Base-by-base conservation (phyloP, 1,139 yeast genomes). In the Geotrichum klebahnii region DNA sequence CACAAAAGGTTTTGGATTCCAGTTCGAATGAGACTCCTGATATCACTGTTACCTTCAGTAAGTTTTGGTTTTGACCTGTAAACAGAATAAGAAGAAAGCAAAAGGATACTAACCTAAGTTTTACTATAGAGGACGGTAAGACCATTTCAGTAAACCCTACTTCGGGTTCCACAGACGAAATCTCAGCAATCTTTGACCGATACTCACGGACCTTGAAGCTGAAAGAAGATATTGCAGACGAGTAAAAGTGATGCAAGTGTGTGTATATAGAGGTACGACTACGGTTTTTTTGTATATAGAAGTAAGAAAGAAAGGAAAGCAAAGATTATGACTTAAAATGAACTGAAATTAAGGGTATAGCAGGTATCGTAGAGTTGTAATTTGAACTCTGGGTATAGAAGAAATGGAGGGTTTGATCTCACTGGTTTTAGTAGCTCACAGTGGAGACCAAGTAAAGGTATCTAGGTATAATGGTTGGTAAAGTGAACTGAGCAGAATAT, bases 31-130 rank as follows among this genome's bases (percentile, higher is more conserved):
- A 73, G 29, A 62, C 67, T 48, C 88, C 96, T 20, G 62, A 74
- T 31, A 79, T 90, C 34, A 76, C 81, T 56, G 95, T 90, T 16
- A 80, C 83, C 1, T 90, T 79, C 71, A 86, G 73, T 69, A 62
- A 44, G 52, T 47, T 14, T 33, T 10, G 10, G 29, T 39, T 17
- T 36, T 26, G 9, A 8, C 17, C 20, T 14, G 22, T 29, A 16
- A 3, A n/a, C n/a, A n/a, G n/a, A n/a, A n/a, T n/a, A n/a, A n/a
- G n/a, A n/a, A n/a, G n/a, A n/a, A n/a, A n/a, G n/a, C n/a, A n/a
- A n/a, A n/a, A n/a, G n/a, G n/a, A 10, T 31, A 40, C 51, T 50
- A 53, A 53, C 52, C 35, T 32, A 16, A n/a, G n/a, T n/a, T 22
- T 34, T n/a, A n/a, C 44, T 39, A 22, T 45, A 69, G 72, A 85